A percentile compares a stretch with the other conserved stretches of the same genome.
Evolutionary conservation across 371 early-diverging fungal genomes (phyloP).

Genomic region (Mucor lusitanicus): DNA sequence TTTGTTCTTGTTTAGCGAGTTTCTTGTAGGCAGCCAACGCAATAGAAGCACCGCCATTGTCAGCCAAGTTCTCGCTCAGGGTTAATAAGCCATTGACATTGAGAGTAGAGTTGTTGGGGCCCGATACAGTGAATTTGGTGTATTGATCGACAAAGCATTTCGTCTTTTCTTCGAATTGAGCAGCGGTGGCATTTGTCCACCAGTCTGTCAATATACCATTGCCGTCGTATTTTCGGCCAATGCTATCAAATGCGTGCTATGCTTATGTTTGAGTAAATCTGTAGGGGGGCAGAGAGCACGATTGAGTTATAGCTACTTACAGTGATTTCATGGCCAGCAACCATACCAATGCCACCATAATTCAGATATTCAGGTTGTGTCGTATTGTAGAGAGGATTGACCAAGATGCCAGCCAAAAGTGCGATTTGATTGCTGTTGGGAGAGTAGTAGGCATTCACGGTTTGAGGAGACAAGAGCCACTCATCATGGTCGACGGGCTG

Average conservation of each 20-base stretch:
- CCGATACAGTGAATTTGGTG: conserved; percentile 39
- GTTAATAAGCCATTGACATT: conserved; percentile 57
- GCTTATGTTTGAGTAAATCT: neutral
- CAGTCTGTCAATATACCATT: conserved; percentile 50
- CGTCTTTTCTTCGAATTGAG: conserved; percentile 48
- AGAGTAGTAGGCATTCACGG: conserved; percentile 49
- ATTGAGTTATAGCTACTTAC: conserved; percentile 32
- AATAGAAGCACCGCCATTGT: conserved; percentile 67
- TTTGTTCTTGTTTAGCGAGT: neutral
- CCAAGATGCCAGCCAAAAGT: conserved; percentile 60
- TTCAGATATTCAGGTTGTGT: conserved; percentile 56
- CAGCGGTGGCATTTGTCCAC: conserved; percentile 59
- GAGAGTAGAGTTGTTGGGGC: conserved; percentile 19
- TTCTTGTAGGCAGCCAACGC: conserved; percentile 40
- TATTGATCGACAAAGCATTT: conserved; percentile 69
- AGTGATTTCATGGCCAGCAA: conserved; percentile 66
- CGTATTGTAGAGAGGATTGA: conserved; percentile 41
- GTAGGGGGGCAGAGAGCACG: neutral
- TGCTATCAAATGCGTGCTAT: conserved; percentile 51
- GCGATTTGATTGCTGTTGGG: conserved; percentile 41
- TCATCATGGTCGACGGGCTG: conserved; percentile 46
- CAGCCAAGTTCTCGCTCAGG: conserved; percentile 77
- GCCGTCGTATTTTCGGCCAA: conserved; percentile 56
- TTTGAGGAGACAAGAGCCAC: conserved; percentile 47
- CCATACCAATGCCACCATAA: conserved; percentile 61